A percentile compares a stretch with the other conserved stretches of the same genome.
Conservation (phyloP, 768 basidiomycete genomes). For the Inosperma sp. region DNA sequence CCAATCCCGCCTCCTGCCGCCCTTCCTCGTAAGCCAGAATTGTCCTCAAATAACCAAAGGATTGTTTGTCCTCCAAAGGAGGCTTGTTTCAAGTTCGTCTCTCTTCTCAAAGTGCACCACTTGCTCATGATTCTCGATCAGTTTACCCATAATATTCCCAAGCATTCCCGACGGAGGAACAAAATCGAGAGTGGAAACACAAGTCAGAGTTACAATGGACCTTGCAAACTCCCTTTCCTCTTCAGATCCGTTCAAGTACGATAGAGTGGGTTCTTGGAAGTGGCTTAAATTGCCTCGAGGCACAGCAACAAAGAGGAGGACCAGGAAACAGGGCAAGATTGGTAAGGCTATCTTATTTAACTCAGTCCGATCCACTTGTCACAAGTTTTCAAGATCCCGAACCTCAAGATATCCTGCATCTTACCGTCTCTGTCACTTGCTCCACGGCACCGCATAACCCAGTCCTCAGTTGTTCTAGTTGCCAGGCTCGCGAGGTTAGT, state of each 20-base stretch:
- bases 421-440: slow-evolving; percentile 72
- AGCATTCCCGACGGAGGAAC: slow-evolving; percentile 79
- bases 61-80: slow-evolving; percentile 73
- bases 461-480: slow-evolving; percentile 82
- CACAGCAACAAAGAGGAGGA: slow-evolving; percentile 78
- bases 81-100: slow-evolving; percentile 67
- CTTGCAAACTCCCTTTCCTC: slow-evolving; percentile 65
- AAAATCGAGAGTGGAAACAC: slow-evolving; percentile 93
- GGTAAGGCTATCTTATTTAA: slow-evolving; percentile 39
- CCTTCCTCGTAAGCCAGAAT: slow-evolving; percentile 52
- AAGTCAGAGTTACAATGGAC: slow-evolving; percentile 81
- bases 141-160: slow-evolving; percentile 77
- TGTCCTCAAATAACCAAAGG: slow-evolving; percentile 44
- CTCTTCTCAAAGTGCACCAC: slow-evolving; percentile 5
- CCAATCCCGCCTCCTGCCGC: slow-evolving; percentile 65
- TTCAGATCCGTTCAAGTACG: slow-evolving; percentile 60
- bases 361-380: slow-evolving; percentile 3
- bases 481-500: slow-evolving; percentile 78
- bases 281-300: slow-evolving; percentile 79
- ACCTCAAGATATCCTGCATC: slow-evolving; percentile 64
- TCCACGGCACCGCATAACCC: slow-evolving; percentile 72
- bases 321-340: slow-evolving; percentile 79
- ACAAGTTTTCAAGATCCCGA: slow-evolving; percentile 49
- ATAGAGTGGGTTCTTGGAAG: slow-evolving; percentile 86
- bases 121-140: slow-evolving; percentile 27